phyloP scores from a whole-genome alignment of 768 basidiomycete genomes.

The Neoboletus magnificus region DNA sequence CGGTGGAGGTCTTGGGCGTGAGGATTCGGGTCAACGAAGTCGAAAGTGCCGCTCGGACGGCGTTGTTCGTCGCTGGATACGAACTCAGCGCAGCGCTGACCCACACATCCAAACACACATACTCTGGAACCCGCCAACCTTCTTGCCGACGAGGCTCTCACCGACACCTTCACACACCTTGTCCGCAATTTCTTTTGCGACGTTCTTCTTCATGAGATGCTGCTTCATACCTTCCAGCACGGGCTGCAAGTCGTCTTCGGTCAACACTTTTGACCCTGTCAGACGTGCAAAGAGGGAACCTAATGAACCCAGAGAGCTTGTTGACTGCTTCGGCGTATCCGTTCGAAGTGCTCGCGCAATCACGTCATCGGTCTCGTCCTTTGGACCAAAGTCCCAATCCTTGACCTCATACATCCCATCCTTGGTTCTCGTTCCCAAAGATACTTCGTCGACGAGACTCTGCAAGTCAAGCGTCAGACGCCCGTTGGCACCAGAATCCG shows the following conservation, averaged over 20 bases:
- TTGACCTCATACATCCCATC: conserved; percentile 75
- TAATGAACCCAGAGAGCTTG: conserved; percentile 59
- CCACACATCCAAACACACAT: conserved; percentile 21
- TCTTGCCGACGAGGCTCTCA: conserved; percentile 83
- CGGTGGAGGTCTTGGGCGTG: conserved; percentile 97
- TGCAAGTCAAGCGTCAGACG: conserved; percentile 48
- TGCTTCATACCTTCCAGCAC: conserved; percentile 94
- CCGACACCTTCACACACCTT: conserved; percentile 96
- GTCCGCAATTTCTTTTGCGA: conserved; percentile 92
- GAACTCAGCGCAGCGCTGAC: conserved; percentile 1
- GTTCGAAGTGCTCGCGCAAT: conserved; percentile 59
- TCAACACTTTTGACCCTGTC: conserved; percentile 81
- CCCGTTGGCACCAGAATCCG: conserved; percentile 32
- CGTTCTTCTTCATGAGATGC: conserved; percentile 98
- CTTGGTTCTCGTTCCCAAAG: conserved; percentile 70
- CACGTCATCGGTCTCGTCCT: conserved; percentile 45
- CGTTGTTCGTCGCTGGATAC: conserved; percentile 70
- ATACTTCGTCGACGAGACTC: conserved; percentile 62
- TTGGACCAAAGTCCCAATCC: conserved; percentile 78
- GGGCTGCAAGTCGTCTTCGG: conserved; percentile 79
- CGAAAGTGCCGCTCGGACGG: conserved; percentile 80
- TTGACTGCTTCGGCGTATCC: conserved; percentile 33
- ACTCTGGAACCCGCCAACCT: conserved; percentile 90
- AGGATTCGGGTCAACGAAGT: conserved; percentile 88
- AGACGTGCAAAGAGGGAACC: conserved; percentile 79